phyloP scores from a whole-genome alignment of 495 filamentous ascomycete species.

The Rostrohypoxylon terebratum region DNA sequence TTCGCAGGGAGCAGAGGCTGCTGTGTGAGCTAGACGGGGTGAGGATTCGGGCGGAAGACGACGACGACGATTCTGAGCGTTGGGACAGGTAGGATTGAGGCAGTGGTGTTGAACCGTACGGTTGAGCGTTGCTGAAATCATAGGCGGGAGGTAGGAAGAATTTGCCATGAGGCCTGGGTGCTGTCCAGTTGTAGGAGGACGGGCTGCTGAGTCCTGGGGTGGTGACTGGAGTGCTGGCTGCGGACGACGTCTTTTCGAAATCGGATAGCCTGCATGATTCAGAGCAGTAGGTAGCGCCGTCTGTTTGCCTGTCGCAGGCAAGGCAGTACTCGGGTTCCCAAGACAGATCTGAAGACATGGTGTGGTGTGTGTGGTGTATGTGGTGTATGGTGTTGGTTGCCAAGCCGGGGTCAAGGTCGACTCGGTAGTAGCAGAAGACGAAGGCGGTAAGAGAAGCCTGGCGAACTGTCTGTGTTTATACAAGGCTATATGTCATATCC shows the following conservation, averaged over 20 bases:
- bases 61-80: constrained; percentile 55
- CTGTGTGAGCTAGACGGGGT: constrained; percentile 87
- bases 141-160: constrained; percentile 79
- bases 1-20: constrained; percentile 82
- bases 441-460: constrained; percentile 14
- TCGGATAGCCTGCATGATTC: constrained; percentile 92
- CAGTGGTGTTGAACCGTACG: constrained; percentile 57
- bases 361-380: constrained; percentile 43
- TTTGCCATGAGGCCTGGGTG: constrained; percentile 55
- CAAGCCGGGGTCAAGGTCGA: constrained; percentile 22
- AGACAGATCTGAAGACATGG: constrained; percentile 72
- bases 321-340: constrained; percentile 97
- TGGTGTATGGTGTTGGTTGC: constrained; percentile 11
- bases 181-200: constrained; percentile 60
- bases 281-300: constrained; percentile 87
- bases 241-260: constrained; percentile 74
- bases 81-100: constrained; percentile 43
- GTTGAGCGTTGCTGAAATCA: constrained; percentile 70
- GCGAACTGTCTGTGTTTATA: constrained; percentile 24
- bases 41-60: constrained; percentile 57
- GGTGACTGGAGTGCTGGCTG: constrained; percentile 65
- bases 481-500: constrained; percentile 32
- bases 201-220: constrained; percentile 63
- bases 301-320: constrained; percentile 89
- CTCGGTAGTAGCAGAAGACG: constrained; percentile 9